phyloP scores from a whole-genome alignment of 345 rosid genomes.

The Citrus maxima region DNA sequence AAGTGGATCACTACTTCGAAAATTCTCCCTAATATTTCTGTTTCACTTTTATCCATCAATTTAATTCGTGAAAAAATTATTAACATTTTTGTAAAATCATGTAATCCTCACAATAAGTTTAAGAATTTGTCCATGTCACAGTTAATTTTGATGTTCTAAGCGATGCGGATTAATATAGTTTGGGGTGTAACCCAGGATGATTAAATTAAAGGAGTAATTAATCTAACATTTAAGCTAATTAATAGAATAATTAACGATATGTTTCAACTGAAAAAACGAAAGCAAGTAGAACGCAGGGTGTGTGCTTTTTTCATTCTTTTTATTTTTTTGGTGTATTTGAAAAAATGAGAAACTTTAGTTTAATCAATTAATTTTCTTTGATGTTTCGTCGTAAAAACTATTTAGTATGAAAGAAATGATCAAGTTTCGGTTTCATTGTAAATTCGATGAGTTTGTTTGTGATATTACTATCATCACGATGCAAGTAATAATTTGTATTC shows the following conservation, averaged over 20 bases:
- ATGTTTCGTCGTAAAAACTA: no score
- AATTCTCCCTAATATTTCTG: not conserved
- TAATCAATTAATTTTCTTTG: no score
- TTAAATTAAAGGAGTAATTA: not conserved
- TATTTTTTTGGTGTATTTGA: no score
- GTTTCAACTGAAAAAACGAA: not conserved
- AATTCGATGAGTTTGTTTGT: no score
- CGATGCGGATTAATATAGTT: no score
- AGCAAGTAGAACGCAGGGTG: no score
- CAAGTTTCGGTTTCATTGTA: no score
- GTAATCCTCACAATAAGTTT: not conserved
- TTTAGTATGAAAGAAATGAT: no score
- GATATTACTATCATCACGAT: no score
- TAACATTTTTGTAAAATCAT: not conserved
- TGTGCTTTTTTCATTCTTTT: no score
- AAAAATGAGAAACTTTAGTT: no score
- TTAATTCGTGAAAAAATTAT: not conserved
- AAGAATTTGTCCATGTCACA: not conserved
- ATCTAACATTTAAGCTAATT: not conserved
- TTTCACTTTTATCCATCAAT: not conserved
- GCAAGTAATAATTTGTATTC: no score
- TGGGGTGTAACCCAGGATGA: not conserved
- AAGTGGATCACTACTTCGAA: not conserved
- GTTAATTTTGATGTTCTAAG: not conserved
- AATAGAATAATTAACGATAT: not conserved